Conservation (phyloP, 108 stramenopile genomes). For the Cyclotella cryptica region DNA sequence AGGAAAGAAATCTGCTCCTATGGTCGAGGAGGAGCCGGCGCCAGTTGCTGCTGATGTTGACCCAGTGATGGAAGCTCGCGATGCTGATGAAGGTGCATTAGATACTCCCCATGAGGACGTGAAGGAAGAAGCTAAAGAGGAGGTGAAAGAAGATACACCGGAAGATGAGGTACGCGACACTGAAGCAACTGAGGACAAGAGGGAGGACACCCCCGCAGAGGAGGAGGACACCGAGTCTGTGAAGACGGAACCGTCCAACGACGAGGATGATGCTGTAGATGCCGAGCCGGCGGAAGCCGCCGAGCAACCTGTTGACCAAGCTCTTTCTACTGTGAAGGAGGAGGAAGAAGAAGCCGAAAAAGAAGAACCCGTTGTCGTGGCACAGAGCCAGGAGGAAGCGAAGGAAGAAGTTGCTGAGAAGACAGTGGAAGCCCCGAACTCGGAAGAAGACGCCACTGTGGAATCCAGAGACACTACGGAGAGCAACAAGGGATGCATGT, state of each 20-base stretch:
- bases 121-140: conserved; percentile 5
- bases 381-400: conserved; percentile 20
- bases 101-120: not conserved
- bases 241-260: not conserved
- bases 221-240: not conserved
- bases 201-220: conserved; percentile 10
- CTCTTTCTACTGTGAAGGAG: conserved; percentile 34
- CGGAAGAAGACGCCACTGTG: conserved; percentile 7
- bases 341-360: conserved; percentile 18
- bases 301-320: conserved; percentile 10
- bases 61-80: conserved; percentile 49
- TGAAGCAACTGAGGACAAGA: conserved; percentile 14
- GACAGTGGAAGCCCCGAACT: not conserved
- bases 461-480: conserved; percentile 4
- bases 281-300: conserved; percentile 14
- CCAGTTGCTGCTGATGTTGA: conserved; percentile 12
- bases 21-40: not conserved
- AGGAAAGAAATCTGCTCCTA: conserved; percentile 9
- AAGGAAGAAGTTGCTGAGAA: conserved; percentile 20
- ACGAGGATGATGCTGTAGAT: conserved; percentile 6
- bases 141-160: conserved; percentile 1
- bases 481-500: conserved; percentile 5
- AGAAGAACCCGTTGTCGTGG: conserved; percentile 8
- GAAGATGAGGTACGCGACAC: conserved; percentile 1
- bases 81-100: conserved; percentile 22